Evolutionary conservation across 2,329 filamentous ascomycete genomes (phyloP), one percentile per base, ranked within the genome.

Genomic region (Penicillium sp.): DNA sequence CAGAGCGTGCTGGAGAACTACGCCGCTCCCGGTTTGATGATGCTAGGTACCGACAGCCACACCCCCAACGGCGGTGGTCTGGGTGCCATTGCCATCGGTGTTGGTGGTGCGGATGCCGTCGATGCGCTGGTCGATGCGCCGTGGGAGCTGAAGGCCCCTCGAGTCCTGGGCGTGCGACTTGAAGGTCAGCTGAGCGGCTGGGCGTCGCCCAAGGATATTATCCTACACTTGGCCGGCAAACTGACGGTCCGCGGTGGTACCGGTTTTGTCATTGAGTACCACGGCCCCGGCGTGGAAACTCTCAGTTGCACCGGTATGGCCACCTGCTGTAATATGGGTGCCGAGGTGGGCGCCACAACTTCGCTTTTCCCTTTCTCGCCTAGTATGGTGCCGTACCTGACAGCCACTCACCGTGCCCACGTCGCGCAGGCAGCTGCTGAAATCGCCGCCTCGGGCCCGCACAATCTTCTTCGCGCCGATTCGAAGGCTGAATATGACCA

Each of bases 1-100:
- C 93, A 98, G 77, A 94, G 87, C 36, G 93, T 98, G 15, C 71
- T 98, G 56, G 93, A 98, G 74, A 97, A 98, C 71, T 98, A 98
- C 64, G 87, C 90, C 21, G 82, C 91, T n/a, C 93, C 93, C 14
- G 93, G 93, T 34, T 71, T 97, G 56, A 96, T 98, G 90, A 97
- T 98, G 89, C 79, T 98, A 27, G 93, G 93, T 40, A 98, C 93
- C 19, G 93, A 98, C 69, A 94, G 87, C 42, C 93, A 98, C 77
- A 97, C 93, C 45, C 91, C 91, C 62, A 98, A 98, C 68, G 91
- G 81, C 63, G 91, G 91, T 78, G 91, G 91, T 80, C 84, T 97
- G 43, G 90, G 89, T 68, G 94, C 94, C 84, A 82, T 80, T 61
- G 87, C 88, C 45, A 95, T 97, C 64, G 91, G 90, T 83, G 91